Percentiles rank a stretch among this genome's conserved stretches.
Evolutionary conservation across 1,284 basidiomycete genomes (phyloP).

Genomic region (Earliella scabrosa): DNA sequence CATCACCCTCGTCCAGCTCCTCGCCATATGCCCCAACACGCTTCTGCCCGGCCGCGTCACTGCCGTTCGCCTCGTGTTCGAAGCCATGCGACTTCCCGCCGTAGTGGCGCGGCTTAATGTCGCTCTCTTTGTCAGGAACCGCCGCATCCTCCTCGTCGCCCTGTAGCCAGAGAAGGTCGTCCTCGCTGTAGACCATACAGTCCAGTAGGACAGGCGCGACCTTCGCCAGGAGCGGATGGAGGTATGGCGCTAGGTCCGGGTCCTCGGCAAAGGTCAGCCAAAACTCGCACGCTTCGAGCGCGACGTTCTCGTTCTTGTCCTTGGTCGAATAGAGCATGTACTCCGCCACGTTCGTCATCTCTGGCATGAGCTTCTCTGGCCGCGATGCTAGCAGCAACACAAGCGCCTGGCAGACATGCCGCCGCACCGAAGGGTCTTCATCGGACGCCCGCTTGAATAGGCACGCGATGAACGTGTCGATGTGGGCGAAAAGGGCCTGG

Average conservation of each 20-base stretch:
- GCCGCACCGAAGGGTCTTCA: conserved; percentile 89
- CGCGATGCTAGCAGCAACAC: conserved; percentile 91
- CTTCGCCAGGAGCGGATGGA: conserved; percentile 85
- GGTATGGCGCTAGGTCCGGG: conserved; percentile 80
- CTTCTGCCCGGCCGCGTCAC: conserved; percentile 47
- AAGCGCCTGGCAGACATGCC: conserved; percentile 95
- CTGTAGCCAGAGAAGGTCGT: conserved; percentile 94
- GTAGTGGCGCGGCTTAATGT: conserved; percentile 97
- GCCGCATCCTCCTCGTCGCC: conserved; percentile 90
- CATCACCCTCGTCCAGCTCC: conserved; percentile 69
- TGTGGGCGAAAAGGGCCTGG: conserved; percentile 86
- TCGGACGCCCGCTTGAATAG: conserved; percentile 96
- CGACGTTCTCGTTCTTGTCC: conserved; percentile 94
- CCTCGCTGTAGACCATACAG: conserved; percentile 97
- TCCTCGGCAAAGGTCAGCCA: conserved; percentile 99
- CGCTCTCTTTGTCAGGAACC: conserved; percentile 91
- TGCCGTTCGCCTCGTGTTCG: conserved; percentile 71
- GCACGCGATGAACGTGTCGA: conserved; percentile 91
- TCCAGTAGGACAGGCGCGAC: conserved; percentile 94
- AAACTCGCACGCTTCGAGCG: conserved; percentile 98
- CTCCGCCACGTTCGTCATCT: conserved; percentile 94
- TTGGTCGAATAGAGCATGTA: conserved; percentile 99
- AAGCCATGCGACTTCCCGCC: conserved; percentile 83
- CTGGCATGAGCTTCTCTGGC: conserved; percentile 96
- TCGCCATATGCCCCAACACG: conserved; percentile 72